phyloP scores from a whole-genome alignment of 169 alveolate genomes.

The Plasmodium inui region DNA sequence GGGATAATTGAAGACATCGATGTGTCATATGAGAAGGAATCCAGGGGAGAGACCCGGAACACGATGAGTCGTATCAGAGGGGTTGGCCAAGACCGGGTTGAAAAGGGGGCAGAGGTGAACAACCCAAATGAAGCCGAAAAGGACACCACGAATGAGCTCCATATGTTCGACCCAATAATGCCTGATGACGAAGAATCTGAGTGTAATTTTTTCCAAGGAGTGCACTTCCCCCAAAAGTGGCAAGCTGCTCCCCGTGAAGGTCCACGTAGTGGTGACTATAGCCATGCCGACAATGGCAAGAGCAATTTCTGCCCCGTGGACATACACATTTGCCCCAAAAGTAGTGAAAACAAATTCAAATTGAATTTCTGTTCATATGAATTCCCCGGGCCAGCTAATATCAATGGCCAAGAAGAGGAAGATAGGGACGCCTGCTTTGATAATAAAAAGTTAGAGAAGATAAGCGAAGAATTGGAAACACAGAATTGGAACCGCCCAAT shows the following conservation, averaged over 20 bases:
- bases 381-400: neutral
- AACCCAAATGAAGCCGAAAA: neutral
- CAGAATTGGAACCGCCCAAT: neutral
- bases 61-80: neutral
- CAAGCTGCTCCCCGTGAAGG: neutral
- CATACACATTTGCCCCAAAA: neutral
- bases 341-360: neutral
- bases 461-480: neutral
- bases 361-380: neutral
- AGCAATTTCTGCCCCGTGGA: neutral
- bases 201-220: neutral
- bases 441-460: neutral
- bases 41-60: neutral
- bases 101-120: neutral
- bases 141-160: neutral
- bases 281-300: neutral
- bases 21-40: neutral
- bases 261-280: neutral
- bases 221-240: neutral
- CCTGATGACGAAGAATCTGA: neutral
- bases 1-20: neutral
- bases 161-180: neutral
- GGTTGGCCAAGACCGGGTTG: neutral
- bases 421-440: neutral
- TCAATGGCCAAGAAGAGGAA: neutral